Percentiles rank a stretch among this genome's conserved stretches.
Evolutionary conservation across 2,329 filamentous ascomycete species (phyloP).

Genomic region (Ophiocordyceps camponoti-leonardi): DNA sequence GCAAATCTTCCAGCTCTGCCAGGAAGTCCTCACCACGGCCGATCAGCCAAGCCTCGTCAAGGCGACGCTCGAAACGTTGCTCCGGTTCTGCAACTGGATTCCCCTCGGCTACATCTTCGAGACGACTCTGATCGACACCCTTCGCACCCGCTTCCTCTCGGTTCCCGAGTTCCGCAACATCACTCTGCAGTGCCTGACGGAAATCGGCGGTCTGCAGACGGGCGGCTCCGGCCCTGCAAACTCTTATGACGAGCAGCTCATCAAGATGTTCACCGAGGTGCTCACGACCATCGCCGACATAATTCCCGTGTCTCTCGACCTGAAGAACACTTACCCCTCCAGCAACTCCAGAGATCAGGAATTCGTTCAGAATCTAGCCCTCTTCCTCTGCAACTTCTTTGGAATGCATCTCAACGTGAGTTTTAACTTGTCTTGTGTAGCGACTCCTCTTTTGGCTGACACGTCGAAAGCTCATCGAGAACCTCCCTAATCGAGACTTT

Average conservation of each 20-base stretch:
- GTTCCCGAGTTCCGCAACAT: conserved; percentile 92
- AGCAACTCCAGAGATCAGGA: conserved; percentile 92
- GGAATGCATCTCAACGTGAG: conserved; percentile 71
- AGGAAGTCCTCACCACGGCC: conserved; percentile 82
- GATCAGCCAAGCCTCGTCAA: conserved; percentile 80
- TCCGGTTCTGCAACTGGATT: conserved; percentile 98
- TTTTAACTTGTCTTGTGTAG: not conserved
- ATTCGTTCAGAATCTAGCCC: conserved; percentile 89
- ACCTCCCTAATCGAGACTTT: conserved; percentile 86
- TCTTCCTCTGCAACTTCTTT: conserved; percentile 96
- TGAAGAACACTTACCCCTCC: conserved; percentile 78
- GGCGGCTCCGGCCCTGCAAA: conserved; percentile 47
- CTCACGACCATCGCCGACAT: conserved; percentile 84
- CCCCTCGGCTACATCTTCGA: conserved; percentile 97
- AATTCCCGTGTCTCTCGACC: conserved; percentile 75
- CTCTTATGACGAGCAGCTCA: conserved; percentile 85
- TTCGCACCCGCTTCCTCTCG: conserved; percentile 83
- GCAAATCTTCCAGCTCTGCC: conserved; percentile 93
- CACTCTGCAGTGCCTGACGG: conserved; percentile 89
- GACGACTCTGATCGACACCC: conserved; percentile 85
- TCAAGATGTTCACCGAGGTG: conserved; percentile 97
- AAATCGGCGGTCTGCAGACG: conserved; percentile 88
- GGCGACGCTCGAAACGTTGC: conserved; percentile 87
- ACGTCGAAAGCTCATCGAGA: conserved; percentile 66
- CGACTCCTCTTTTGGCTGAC: conserved; percentile 4